A percentile compares a stretch with the other conserved stretches of the same genome.
Conservation (phyloP, 176 grass and related monocot genomes). For the Musa troglodytarum region DNA sequence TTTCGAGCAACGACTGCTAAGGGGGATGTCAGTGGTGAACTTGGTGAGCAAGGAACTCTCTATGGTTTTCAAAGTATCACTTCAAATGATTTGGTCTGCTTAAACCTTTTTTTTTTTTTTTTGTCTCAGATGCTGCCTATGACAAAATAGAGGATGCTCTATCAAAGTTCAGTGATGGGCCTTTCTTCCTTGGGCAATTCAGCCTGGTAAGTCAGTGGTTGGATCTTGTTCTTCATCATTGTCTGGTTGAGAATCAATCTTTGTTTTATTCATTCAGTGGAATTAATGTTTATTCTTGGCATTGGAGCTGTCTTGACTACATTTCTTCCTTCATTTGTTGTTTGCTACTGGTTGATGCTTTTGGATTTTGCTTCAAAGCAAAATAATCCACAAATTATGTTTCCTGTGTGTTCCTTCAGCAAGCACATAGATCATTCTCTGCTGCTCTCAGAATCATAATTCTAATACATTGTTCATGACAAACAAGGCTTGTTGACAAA, state of each 20-base stretch:
- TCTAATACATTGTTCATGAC: too few relatives aligned
- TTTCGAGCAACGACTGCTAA: slow-evolving; percentile 28
- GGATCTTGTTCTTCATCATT: neutral
- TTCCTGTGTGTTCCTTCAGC: too few relatives aligned
- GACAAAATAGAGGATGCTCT: slow-evolving; percentile 61
- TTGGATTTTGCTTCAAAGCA: too few relatives aligned
- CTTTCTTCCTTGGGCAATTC: slow-evolving; percentile 67
- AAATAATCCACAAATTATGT: too few relatives aligned
- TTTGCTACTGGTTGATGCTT: too few relatives aligned
- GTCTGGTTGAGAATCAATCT: neutral
- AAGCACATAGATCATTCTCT: too few relatives aligned
- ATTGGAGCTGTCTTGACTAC: too few relatives aligned
- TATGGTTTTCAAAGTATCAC: too few relatives aligned
- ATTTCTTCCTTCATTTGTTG: too few relatives aligned
- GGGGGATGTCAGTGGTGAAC: slow-evolving; percentile 28
- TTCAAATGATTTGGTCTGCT: slow-evolving; percentile 9
- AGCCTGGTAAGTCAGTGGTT: slow-evolving; percentile 41
- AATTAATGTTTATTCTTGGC: too few relatives aligned
- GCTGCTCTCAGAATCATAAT: too few relatives aligned
- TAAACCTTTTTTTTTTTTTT: neutral
- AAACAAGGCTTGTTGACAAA: too few relatives aligned
- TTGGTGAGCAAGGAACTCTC: slow-evolving; percentile 24
- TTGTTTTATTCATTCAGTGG: neutral
- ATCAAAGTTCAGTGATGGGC: slow-evolving; percentile 61
- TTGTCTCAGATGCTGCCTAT: slow-evolving; percentile 42